These are phyloP conservation scores for Trichosanthes truncata DNA, from an alignment of 306 rosid species.

Conservation along the genomic window DNA sequence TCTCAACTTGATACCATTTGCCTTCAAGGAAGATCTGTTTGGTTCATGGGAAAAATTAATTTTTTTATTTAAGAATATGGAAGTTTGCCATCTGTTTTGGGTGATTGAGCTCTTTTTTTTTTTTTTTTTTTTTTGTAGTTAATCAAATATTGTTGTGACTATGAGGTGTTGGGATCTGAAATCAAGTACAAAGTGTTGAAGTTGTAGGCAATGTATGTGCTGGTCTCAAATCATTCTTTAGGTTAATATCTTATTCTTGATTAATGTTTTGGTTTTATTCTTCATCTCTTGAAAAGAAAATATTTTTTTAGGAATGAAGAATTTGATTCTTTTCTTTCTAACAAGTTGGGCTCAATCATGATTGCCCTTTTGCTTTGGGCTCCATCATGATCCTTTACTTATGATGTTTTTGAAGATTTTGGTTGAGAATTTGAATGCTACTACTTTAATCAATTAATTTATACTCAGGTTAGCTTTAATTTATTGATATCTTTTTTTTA, in stretches of 20 bases:
- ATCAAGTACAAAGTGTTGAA: neutral
- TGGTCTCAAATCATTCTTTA: neutral
- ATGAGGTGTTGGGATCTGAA: neutral
- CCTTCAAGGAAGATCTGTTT: neutral
- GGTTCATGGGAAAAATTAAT: neutral
- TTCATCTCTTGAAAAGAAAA: neutral
- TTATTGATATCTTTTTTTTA: too few relatives aligned
- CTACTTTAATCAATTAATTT: too few relatives aligned
- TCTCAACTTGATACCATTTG: constrained; percentile 9
- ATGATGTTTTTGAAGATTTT: too few relatives aligned
- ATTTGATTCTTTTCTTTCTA: neutral
- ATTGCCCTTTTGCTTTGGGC: neutral
- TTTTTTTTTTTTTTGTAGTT: neutral
- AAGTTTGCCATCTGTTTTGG: neutral
- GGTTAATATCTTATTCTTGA: neutral
- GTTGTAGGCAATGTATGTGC: neutral
- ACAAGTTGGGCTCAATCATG: neutral
- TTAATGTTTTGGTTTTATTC: neutral
- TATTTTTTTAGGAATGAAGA: neutral
- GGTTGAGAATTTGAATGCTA: too few relatives aligned
- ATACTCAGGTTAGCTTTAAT: too few relatives aligned
- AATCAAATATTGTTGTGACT: neutral
- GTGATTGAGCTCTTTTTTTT: too few relatives aligned
- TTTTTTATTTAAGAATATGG: neutral
- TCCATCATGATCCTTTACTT: too few relatives aligned